Percentiles rank a stretch among this genome's conserved stretches.
Conservation (phyloP, 1,139 yeast species). For the Suhomyces panamericanus region DNA sequence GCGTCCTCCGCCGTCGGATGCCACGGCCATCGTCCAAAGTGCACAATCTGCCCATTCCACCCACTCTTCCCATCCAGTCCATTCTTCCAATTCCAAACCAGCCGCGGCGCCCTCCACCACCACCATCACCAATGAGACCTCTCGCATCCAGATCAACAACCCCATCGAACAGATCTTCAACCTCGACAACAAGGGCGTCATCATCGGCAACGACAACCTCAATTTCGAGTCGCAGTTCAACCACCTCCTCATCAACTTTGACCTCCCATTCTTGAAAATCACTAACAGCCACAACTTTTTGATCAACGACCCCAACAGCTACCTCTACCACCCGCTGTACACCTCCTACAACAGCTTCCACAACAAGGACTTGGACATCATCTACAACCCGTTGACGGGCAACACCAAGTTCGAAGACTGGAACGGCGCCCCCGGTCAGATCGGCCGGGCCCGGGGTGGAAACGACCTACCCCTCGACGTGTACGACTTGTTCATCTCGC, state of each 20-base stretch:
- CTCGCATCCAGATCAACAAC: conserved; percentile 37
- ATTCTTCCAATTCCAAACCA: too few species aligned
- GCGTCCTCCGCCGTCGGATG: too few species aligned
- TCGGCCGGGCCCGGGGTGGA: conserved; percentile 3
- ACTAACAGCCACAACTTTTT: conserved; percentile 49
- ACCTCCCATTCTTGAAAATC: conserved; percentile 48
- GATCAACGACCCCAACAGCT: conserved; percentile 46
- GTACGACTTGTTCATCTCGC: conserved; percentile 46
- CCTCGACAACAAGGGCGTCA: conserved; percentile 45
- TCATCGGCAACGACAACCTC: conserved; percentile 50
- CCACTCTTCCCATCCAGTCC: too few species aligned
- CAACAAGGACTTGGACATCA: conserved; percentile 42
- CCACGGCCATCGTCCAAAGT: too few species aligned
- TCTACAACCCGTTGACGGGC: conserved; percentile 47
- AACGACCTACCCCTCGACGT: conserved; percentile 38
- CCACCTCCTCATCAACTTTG: conserved; percentile 46
- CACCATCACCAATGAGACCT: conserved; percentile 16
- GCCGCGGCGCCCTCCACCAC: conserved; percentile 5
- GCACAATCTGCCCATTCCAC: too few species aligned
- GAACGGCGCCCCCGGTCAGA: conserved; percentile 1
- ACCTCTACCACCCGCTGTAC: conserved; percentile 45
- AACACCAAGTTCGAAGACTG: conserved; percentile 12
- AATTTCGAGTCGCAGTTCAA: conserved; percentile 52
- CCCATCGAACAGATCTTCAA: conserved; percentile 53
- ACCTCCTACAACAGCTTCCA: conserved; percentile 41